A percentile compares a stretch with the other conserved stretches of the same genome.
These are phyloP conservation scores for Paxillus involutus DNA, from an alignment of 768 basidiomycete genomes.

Conservation along the genomic window DNA sequence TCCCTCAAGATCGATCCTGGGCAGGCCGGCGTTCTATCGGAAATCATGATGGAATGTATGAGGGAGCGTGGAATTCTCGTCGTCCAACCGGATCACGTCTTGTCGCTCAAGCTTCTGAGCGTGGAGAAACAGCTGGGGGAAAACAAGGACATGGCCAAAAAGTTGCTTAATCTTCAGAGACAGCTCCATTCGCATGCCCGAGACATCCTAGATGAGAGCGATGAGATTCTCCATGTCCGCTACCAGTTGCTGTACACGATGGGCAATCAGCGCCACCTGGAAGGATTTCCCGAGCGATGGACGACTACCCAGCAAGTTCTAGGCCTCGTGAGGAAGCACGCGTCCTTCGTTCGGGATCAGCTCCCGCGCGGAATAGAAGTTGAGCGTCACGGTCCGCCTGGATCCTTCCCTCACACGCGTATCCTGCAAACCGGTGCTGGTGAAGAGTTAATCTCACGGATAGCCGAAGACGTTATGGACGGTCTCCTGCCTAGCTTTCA, in stretches of 20 bases:
- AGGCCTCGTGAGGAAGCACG: slow-evolving; percentile 19
- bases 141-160: slow-evolving; percentile 12
- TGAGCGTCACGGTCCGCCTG: not conserved
- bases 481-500: slow-evolving; percentile 15
- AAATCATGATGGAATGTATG: slow-evolving; percentile 31
- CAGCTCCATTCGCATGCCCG: slow-evolving; percentile 20
- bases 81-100: slow-evolving; percentile 50
- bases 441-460: not conserved
- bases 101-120: slow-evolving; percentile 46
- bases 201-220: slow-evolving; percentile 23
- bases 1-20: slow-evolving; percentile 18
- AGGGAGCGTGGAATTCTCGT: slow-evolving; percentile 40
- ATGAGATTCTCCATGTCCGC: slow-evolving; percentile 42
- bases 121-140: slow-evolving; percentile 9
- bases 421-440: slow-evolving; percentile 1
- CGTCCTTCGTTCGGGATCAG: not conserved
- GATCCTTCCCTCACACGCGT: slow-evolving; percentile 5
- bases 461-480: slow-evolving; percentile 17
- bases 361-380: slow-evolving; percentile 3
- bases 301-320: slow-evolving; percentile 38
- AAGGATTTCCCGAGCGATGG: slow-evolving; percentile 48
- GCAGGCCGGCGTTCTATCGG: slow-evolving; percentile 10
- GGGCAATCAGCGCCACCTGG: slow-evolving; percentile 36
- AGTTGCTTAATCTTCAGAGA: slow-evolving; percentile 18
- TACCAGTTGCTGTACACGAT: slow-evolving; percentile 51